Base-by-base conservation (phyloP, 2,329 filamentous ascomycete species). In the Fusarium fracticaudum region DNA sequence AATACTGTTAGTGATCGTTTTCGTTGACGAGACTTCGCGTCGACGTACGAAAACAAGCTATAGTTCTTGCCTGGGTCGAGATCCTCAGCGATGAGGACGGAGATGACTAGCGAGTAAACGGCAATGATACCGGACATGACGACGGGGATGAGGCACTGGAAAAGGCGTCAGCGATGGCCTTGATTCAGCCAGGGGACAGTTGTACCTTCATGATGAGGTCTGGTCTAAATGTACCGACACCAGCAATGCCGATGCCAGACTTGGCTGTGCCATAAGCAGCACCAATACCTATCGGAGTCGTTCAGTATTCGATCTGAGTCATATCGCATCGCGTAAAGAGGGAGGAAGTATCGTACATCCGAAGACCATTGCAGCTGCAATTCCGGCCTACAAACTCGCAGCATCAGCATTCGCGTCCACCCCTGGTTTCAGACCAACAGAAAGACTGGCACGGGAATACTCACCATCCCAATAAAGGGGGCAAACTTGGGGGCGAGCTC, bases 41-140 rank as follows among this genome's bases (percentile, higher is more conserved):
- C 38, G 58, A 86, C 90, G 72, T 87, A 94, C 91, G 90, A 92
- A 86, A 96, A 99, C 75, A 98, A 87, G 80, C 91, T 95, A 86
- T 97, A 98, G 81, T 88, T 88, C 65, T 84, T 82, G 75, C 88
- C 93, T 35, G 95, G 93, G 57, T 88, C 89, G 82, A 98, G 91
- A 83, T 98, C 94, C 84, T 94, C 93, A 64, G 95, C 94, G 82
- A 99, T 99, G 77, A 99, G 90, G 80, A 99, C 96, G 24, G 96
- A 93, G 77, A 99, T 95, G 80, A 99, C 96, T 78, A 99, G 93
- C 59, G 95, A 94, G 86, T 99, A 99, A 77, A 99, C 96, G 67
- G 96, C 96, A 80, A 99, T 94, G 82, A 99, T 99, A 90, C 96
- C 96, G 78, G 96, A 97, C 96, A 99, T 99, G 87, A 99, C 92